Evolutionary conservation across 2,329 filamentous ascomycete species (phyloP), one percentile per base, ranked within the genome.

Genomic region (Xylogone sp.): DNA sequence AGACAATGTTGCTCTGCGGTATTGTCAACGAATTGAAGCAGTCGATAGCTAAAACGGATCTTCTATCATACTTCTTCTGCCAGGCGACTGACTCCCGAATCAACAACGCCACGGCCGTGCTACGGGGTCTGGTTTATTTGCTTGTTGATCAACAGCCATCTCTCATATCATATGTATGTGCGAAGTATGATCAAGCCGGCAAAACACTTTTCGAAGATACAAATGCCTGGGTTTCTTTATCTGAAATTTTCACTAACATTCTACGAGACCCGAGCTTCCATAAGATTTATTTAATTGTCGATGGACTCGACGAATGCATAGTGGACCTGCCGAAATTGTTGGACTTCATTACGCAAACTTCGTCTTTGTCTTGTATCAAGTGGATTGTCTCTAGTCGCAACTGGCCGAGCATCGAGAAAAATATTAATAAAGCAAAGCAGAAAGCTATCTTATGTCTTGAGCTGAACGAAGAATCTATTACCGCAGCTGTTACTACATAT

Each of bases 351-450:
- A 47, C 57, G 12, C 47, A 46, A 0, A 62, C 57, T 12, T 48
- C 52, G 1, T n/a, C 27, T 45, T 57, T 51, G 48, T 27, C 60
- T 34, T 42, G 51, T 4, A 58, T 69, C 2, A 78, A 73, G 54
- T 76, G 71, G 68, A 51, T 78, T 16, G 53, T 74, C 0, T 72
- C 72, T 0, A 77, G 75, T 48, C 74, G 75, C 3, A 75, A 75
- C 21, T 63, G 54, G 60, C 56, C 52, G 0, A 55, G 60, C 0
- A 75, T 78, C 43, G 62, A 74, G 48, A 53, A 65, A 21, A 31
- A 46, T 1, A 55, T 76, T 3, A 54, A 57, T 12, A 18, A 13
- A 5, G 48, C 52, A 0, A 43, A 48, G 2, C 39, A 65, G 7
- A 61, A 62, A 19, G 18, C 56, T 2, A 65, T 52, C 21, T 50